A percentile compares a stretch with the other conserved stretches of the same genome.
Conservation (phyloP, 2,329 filamentous ascomycete genomes). For the Torrubiella hemipterigena region DNA sequence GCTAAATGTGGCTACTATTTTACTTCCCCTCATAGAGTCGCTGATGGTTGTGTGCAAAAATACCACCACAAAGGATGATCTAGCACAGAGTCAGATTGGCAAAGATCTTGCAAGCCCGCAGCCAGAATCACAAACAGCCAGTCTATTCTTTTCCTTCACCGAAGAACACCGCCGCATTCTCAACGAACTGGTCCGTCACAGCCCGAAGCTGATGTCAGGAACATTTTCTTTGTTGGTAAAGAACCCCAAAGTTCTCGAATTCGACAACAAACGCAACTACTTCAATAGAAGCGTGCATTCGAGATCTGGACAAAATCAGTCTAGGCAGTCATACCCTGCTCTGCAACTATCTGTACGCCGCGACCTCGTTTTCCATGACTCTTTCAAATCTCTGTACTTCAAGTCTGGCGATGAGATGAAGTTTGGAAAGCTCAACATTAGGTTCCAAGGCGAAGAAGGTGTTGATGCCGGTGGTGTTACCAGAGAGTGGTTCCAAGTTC, state of each 20-base stretch:
- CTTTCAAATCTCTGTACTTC: constrained; percentile 96
- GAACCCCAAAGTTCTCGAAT: constrained; percentile 97
- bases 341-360: constrained; percentile 83
- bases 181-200: constrained; percentile 93
- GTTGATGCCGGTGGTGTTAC: constrained; percentile 96
- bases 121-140: constrained; percentile 75
- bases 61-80: constrained; percentile 66
- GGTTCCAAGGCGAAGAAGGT: constrained; percentile 94
- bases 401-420: constrained; percentile 96
- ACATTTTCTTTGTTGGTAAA: constrained; percentile 93
- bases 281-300: constrained; percentile 87
- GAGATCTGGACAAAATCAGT: constrained; percentile 52
- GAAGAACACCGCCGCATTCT: constrained; percentile 96
- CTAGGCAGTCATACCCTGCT: constrained; percentile 56
- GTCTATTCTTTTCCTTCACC: constrained; percentile 91
- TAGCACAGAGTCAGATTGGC: constrained; percentile 28
- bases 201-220: constrained; percentile 96
- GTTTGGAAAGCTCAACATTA: constrained; percentile 94
- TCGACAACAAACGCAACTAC: constrained; percentile 99
- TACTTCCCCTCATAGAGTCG: constrained; percentile 87
- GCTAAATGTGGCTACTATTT: constrained; percentile 92
- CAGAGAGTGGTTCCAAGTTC: constrained; percentile 97
- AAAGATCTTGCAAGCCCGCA: constrained; percentile 63
- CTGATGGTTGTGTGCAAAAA: constrained; percentile 99
- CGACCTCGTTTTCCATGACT: constrained; percentile 95